Evolutionary conservation across 148 eudicot species (phyloP), one percentile per base, ranked within the genome.

Genomic region (Rhododendron simsii): DNA sequence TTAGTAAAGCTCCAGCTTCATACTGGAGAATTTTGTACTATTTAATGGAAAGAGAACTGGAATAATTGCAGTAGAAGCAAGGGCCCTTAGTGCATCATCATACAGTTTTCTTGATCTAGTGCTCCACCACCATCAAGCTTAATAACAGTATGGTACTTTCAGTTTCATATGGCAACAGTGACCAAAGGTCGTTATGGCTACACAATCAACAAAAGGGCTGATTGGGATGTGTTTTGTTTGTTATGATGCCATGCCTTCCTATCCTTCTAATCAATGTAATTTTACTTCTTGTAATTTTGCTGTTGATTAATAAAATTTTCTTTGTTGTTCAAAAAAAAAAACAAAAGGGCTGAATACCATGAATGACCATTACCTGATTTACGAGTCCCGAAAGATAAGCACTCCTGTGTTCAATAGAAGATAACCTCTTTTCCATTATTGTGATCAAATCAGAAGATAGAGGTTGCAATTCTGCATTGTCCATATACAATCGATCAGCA

Each of bases 341-440:
- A 65, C 71, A 30, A 15, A 79, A 79, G 33, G 37, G 61, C 53
- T 74, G 13, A 83, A 28, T n/a, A 65, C 51, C 73, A 80, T 55
- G 45, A 13, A 74, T 39, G 21, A 83, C 51, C 39, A 84, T 89
- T 86, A 96, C 98, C 98, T 91, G 92, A 91, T 93, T 87, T 50
- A 91, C 53, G 83, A 93, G 81, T 81, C 88, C 82, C 67, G 89
- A 88, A 81, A 96, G 98, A 87, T 90, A 86, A 87, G 92, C 87
- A 84, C 86, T 91, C 86, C 93, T 90, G 87, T 83, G 90, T 86
- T 96, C 94, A 80, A 96, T 94, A 83, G 92, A 90, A 39, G 92
- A 91, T 30, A 95, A 73, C 85, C 92, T 90, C 81, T 93, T 94
- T 47, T 96, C 98, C 98, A 96, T 96, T 3, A 95, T 92, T 85